Evolutionary conservation across 1,284 basidiomycete genomes (phyloP).

Genomic region (Cystobasidium sp.): DNA sequence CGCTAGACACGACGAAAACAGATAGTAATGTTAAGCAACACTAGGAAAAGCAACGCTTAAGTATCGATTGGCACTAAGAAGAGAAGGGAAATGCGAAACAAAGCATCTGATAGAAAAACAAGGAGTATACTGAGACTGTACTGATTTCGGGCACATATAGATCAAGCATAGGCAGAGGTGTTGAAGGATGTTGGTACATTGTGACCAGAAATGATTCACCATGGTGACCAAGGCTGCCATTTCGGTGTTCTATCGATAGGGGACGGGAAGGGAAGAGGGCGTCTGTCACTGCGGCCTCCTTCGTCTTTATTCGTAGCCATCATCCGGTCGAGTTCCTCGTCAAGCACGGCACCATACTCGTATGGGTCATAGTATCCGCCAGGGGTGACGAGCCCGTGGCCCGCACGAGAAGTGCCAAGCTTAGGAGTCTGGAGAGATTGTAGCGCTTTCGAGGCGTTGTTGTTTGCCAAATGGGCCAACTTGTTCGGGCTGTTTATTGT

Average conservation of each 20-base stretch:
- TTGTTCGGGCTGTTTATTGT: slow-evolving; percentile 25
- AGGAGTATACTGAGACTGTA: too few species aligned
- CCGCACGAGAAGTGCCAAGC: slow-evolving; percentile 4
- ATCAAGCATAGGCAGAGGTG: slow-evolving; percentile 11
- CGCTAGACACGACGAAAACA: background rate
- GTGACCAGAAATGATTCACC: background rate
- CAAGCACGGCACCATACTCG: slow-evolving; percentile 43
- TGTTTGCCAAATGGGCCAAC: slow-evolving; percentile 30
- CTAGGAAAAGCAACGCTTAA: background rate
- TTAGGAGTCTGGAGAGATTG: slow-evolving; percentile 30
- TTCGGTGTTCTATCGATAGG: slow-evolving; percentile 38
- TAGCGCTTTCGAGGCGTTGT: slow-evolving; percentile 36
- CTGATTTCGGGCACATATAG: background rate
- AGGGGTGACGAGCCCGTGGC: slow-evolving; percentile 25
- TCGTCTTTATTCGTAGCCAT: slow-evolving; percentile 19
- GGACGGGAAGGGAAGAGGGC: slow-evolving; percentile 40
- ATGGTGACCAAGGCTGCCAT: slow-evolving; percentile 44
- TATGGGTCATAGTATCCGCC: slow-evolving; percentile 45
- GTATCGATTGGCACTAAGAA: background rate
- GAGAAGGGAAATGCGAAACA: background rate
- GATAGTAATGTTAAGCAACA: background rate
- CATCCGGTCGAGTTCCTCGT: slow-evolving; percentile 44
- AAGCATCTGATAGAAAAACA: too few species aligned
- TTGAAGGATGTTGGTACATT: background rate
- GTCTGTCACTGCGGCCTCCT: slow-evolving; percentile 6